phyloP scores from a whole-genome alignment of 1,139 yeast genomes.

The Blastobotrys apis region DNA sequence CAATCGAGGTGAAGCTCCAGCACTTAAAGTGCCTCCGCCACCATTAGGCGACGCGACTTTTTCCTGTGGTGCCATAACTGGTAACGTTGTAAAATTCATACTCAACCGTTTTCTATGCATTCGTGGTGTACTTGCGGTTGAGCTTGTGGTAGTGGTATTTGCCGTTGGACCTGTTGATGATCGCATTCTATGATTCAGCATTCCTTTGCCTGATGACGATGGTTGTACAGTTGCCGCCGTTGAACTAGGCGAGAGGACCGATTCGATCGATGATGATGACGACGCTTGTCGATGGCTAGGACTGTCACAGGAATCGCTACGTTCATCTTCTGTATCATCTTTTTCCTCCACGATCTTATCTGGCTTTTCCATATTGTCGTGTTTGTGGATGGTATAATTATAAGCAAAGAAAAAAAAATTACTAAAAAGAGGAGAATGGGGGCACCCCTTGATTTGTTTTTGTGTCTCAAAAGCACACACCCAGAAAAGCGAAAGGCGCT shows the following conservation, averaged over 20 bases:
- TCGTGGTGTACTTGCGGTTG: background rate
- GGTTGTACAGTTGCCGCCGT: background rate
- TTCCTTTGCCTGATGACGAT: background rate
- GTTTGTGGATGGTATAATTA: background rate
- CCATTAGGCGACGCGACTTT: background rate
- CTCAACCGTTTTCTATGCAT: conserved; percentile 23
- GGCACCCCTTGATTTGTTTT: too few relatives aligned
- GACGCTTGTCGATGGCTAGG: background rate
- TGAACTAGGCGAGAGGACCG: conserved; percentile 1
- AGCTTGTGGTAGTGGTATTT: too few relatives aligned
- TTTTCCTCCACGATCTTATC: background rate
- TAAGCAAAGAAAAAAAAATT: too few relatives aligned
- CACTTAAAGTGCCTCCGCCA: background rate
- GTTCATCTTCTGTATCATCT: background rate
- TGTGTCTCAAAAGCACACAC: too few relatives aligned
- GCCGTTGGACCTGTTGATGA: background rate
- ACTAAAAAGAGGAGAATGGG: too few relatives aligned
- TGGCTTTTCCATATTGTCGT: background rate
- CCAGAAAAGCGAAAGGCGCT: too few relatives aligned
- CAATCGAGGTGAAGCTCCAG: background rate
- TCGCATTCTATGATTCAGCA: too few relatives aligned
- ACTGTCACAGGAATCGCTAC: background rate
- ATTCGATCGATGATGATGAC: conserved; percentile 3
- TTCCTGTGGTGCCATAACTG: conserved; percentile 21
- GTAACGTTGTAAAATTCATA: conserved; percentile 29